Percentiles rank a stretch among this genome's conserved stretches.
Conservation (phyloP, 306 rosid species). For the Neltuma alba region DNA sequence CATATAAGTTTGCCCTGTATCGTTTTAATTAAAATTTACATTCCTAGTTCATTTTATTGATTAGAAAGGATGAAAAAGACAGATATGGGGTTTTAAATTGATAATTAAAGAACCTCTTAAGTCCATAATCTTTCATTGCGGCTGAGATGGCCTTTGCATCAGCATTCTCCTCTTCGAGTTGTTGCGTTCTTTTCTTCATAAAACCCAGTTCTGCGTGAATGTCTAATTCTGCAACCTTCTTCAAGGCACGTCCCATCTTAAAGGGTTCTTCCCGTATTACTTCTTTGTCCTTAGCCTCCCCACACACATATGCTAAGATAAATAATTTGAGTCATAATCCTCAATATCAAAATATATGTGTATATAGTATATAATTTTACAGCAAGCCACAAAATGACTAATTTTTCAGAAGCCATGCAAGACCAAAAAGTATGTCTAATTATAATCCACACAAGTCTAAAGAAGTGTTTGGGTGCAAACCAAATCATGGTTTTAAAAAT, state of each 20-base stretch:
- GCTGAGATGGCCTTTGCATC: slow-evolving; percentile 9
- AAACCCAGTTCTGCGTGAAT: slow-evolving; percentile 34
- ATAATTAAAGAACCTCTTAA: slow-evolving; percentile 35
- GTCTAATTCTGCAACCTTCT: slow-evolving; percentile 32
- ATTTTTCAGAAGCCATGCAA: not conserved
- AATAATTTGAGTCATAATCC: no score
- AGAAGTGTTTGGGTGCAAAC: no score
- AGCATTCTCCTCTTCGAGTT: slow-evolving; percentile 13
- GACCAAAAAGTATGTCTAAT: no score
- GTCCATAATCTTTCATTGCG: slow-evolving; percentile 45
- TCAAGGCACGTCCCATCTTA: slow-evolving; percentile 15
- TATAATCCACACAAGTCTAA: no score
- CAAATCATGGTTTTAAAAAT: no score
- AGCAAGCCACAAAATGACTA: not conserved
- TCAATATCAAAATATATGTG: no score
- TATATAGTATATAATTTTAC: not conserved
- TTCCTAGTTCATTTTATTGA: not conserved
- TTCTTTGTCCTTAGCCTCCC: slow-evolving; percentile 5
- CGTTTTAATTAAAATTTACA: not conserved
- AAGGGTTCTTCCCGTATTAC: slow-evolving; percentile 34
- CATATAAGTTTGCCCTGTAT: slow-evolving; percentile 37
- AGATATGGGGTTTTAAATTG: not conserved
- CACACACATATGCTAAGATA: slow-evolving; percentile 43
- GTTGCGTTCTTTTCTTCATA: slow-evolving; percentile 27
- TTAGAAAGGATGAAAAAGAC: not conserved